Conservation (phyloP, 805 yeast genomes). For the Barnettozyma pratensis region DNA sequence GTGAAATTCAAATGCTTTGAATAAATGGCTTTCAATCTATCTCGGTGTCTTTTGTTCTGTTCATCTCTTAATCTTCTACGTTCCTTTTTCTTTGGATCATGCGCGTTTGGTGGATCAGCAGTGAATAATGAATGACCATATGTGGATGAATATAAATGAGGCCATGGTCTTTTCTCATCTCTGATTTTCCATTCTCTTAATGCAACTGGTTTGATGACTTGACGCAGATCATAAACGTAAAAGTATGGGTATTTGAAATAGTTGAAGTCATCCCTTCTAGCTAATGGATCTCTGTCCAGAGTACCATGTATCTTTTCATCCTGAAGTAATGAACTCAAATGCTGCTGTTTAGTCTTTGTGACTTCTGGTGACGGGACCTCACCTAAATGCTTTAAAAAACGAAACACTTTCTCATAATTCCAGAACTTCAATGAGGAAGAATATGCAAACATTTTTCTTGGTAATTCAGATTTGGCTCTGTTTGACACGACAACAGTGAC, state of each 20-base stretch:
- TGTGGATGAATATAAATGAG: slow-evolving; percentile 54
- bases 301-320: slow-evolving; percentile 87
- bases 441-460: slow-evolving; percentile 51
- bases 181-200: slow-evolving; percentile 70
- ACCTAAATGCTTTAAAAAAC: slow-evolving; percentile 68
- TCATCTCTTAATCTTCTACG: slow-evolving; percentile 22
- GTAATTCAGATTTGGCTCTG: slow-evolving; percentile 40
- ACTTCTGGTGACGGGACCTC: slow-evolving; percentile 26
- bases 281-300: slow-evolving; percentile 81
- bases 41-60: slow-evolving; percentile 36
- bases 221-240: slow-evolving; percentile 75
- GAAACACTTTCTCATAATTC: slow-evolving; percentile 78
- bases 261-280: slow-evolving; percentile 77
- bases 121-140: slow-evolving; percentile 77
- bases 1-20: slow-evolving; percentile 1
- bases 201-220: slow-evolving; percentile 74
- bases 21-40: slow-evolving; percentile 23
- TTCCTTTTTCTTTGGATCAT: slow-evolving; percentile 36
- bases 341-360: slow-evolving; percentile 19
- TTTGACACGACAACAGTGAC: slow-evolving; percentile 75
- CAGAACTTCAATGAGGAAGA: slow-evolving; percentile 55
- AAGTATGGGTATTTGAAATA: slow-evolving; percentile 73
- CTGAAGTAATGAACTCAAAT: slow-evolving; percentile 59
- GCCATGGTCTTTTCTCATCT: slow-evolving; percentile 37
- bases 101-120: slow-evolving; percentile 42